Base-by-base conservation (phyloP, 192 early-diverging fungal species). In the Hyaloraphidium curvatum region DNA sequence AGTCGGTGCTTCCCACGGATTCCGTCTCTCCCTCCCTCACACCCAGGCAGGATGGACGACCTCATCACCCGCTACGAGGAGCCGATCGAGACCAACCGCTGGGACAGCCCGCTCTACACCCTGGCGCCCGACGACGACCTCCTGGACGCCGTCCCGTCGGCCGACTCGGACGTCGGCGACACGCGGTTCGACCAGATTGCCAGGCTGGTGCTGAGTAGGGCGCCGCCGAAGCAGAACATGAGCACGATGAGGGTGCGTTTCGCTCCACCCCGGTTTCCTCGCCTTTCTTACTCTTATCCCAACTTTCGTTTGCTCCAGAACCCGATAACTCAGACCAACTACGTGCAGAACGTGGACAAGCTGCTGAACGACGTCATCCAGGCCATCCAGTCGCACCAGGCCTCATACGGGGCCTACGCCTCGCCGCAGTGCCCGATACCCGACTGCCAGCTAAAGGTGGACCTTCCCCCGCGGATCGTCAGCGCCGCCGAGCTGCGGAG, bases 101-200 rank as follows among this genome's bases (percentile, higher is more conserved):
- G 95, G 95, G 95, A 99, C 64, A 79, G 87, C 1, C 95, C 95
- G 17, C 68, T 98, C n/a, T 91, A 94, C 55, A 86, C 86, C 0
- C 61, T 95, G 3, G 67, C 89, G 7, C 82, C 82, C 52, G 71
- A 80, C 21, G 87, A 89, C 30, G 53, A 1, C 56, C 63, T n/a
- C 17, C 54, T 2, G 9, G 60, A 62, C 7, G 11, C 4, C 30
- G 59, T 82, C 26, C 80, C 83, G 3, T 65, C 73, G 43, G 77
- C 80, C 26, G 59, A 4, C 37, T 43, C 56, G 31, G 28, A 30
- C 17, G 53, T 22, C 53, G 25, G 25, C n/a, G 33, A 31, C n/a
- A 39, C 27, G 35, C 17, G 21, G 30, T 59, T 30, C 19, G 22
- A 55, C 31, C 59, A 62, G n/a, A 82, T 92, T 30, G 82, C 84